Evolutionary conservation across 106 monocot species (phyloP).

Genomic region (Cymbidium sinense): DNA sequence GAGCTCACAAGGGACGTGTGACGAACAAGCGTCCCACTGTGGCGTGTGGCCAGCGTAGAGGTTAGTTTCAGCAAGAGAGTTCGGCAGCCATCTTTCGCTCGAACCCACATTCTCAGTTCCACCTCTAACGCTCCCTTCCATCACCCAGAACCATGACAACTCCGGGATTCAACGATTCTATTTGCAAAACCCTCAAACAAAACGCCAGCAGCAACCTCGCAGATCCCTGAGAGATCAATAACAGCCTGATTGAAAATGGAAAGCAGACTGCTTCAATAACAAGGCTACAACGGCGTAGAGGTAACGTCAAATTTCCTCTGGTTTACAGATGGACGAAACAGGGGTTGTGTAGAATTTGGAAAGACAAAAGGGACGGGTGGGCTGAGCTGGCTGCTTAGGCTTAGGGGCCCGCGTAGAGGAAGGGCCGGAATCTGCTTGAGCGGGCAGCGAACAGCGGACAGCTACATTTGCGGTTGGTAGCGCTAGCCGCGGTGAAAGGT

Average conservation of each 20-base stretch:
- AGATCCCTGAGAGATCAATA: not conserved
- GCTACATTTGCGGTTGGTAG: not conserved
- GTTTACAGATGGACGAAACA: not conserved
- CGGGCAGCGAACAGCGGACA: not conserved
- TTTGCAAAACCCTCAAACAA: not conserved
- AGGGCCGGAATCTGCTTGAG: not conserved
- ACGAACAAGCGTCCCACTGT: slow-evolving; percentile 12
- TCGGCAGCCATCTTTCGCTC: slow-evolving; percentile 36
- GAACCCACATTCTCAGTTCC: slow-evolving; percentile 21
- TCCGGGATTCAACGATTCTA: not conserved
- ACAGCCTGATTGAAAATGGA: not conserved
- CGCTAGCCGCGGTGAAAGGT: not conserved
- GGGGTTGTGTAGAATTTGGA: not conserved
- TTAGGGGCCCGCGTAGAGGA: not conserved
- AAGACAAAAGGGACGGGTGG: not conserved
- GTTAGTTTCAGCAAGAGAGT: slow-evolving; percentile 26
- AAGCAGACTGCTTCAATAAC: not conserved
- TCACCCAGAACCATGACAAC: slow-evolving; percentile 14
- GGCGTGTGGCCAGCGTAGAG: slow-evolving; percentile 8
- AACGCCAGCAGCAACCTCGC: not conserved
- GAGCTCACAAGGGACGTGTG: slow-evolving; percentile 17
- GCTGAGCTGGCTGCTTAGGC: not conserved
- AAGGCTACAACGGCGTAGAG: not conserved
- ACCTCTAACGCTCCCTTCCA: slow-evolving; percentile 26
- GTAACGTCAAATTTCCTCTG: not conserved